phyloP scores from a whole-genome alignment of 2,329 filamentous ascomycete species.

The Neopestalotiopsis rosae region DNA sequence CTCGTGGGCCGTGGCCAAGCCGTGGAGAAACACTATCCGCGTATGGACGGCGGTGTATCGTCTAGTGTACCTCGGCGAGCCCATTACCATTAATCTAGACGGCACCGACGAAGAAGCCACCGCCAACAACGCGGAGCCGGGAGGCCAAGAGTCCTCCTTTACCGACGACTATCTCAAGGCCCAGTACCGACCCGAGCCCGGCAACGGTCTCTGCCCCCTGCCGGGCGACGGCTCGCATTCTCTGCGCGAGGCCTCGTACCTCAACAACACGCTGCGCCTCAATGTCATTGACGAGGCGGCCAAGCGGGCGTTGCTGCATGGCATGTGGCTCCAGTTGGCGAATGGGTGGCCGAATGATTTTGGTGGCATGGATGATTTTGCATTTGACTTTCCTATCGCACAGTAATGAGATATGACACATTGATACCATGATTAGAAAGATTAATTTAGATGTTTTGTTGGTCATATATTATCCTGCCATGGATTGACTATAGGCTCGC shows the following conservation, averaged over 20 bases:
- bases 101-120: conserved; percentile 4
- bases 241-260: conserved; percentile 9
- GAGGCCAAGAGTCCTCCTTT: conserved; percentile 7
- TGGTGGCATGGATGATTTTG: conserved; percentile 14
- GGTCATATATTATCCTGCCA: background rate
- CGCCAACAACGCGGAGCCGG: background rate
- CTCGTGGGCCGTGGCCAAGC: conserved; percentile 14
- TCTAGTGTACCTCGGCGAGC: conserved; percentile 15
- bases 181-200: conserved; percentile 13
- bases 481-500: too few relatives aligned
- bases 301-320: conserved; percentile 14
- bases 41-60: conserved; percentile 16
- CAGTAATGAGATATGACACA: background rate
- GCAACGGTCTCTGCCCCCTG: conserved; percentile 13
- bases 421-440: background rate
- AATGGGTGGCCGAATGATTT: conserved; percentile 20
- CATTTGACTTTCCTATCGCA: conserved; percentile 12
- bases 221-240: conserved; percentile 3
- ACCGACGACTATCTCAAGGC: background rate
- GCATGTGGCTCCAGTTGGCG: conserved; percentile 17
- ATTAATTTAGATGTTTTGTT: background rate
- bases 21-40: conserved; percentile 14
- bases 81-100: conserved; percentile 13
- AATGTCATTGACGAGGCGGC: conserved; percentile 18
- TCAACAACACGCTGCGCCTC: conserved; percentile 14